Evolutionary conservation across 768 basidiomycete genomes (phyloP).

Genomic region (Panellus pusillus): DNA sequence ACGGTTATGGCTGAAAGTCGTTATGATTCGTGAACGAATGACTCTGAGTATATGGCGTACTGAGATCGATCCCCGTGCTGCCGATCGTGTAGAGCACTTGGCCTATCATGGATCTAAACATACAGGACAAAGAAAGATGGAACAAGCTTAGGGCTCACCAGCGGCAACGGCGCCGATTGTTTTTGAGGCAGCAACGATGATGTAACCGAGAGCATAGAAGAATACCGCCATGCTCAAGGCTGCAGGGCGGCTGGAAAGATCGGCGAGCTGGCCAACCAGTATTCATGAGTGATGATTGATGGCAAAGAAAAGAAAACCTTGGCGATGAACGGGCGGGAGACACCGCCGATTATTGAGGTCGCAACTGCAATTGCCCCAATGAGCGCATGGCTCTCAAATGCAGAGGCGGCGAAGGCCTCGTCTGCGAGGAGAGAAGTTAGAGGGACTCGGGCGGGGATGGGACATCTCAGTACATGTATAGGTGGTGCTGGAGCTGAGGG

Average conservation of each 20-base stretch:
- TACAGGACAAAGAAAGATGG: not conserved
- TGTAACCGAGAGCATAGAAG: constrained; percentile 41
- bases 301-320: constrained; percentile 17
- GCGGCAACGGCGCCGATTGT: constrained; percentile 17
- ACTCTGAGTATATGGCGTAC: not conserved
- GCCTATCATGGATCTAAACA: not conserved
- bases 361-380: constrained; percentile 20
- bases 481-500: constrained; percentile 6
- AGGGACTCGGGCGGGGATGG: not conserved
- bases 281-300: not conserved
- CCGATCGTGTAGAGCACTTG: constrained; percentile 14
- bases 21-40: not conserved
- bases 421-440: not conserved
- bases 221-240: constrained; percentile 38
- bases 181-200: constrained; percentile 13
- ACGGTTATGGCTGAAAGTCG: not conserved
- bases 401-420: constrained; percentile 7
- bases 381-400: constrained; percentile 16
- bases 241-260: constrained; percentile 49
- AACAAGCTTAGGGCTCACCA: not conserved
- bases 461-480: not conserved
- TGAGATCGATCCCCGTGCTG: constrained; percentile 11
- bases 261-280: constrained; percentile 36
- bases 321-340: constrained; percentile 50
- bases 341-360: constrained; percentile 28